phyloP scores from a whole-genome alignment of 2,329 filamentous ascomycete genomes.

The Fusarium sp. region DNA sequence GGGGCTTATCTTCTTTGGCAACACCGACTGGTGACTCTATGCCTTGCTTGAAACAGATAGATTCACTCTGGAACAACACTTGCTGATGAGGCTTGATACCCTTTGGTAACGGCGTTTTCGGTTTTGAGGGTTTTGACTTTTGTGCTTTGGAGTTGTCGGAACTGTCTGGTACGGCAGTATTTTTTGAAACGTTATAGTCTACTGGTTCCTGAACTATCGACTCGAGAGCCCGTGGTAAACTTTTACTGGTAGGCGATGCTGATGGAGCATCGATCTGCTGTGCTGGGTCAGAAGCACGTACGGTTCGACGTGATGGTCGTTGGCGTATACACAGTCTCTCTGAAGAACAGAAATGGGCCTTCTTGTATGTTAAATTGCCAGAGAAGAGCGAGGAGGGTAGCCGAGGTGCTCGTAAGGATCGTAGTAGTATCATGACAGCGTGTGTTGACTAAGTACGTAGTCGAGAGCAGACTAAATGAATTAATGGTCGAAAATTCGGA shows the following conservation, averaged over 20 bases:
- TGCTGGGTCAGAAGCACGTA: constrained; percentile 1
- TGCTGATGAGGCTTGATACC: constrained; percentile 42
- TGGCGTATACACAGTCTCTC: constrained; percentile 15
- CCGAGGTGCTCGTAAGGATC: neutral
- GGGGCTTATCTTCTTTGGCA: constrained; percentile 41
- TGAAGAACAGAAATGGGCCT: constrained; percentile 10
- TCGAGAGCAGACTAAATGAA: neutral
- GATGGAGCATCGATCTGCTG: neutral
- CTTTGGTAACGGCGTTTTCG: constrained; percentile 14
- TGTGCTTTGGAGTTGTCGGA: neutral
- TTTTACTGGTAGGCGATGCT: neutral
- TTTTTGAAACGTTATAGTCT: neutral
- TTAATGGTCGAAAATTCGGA: neutral
- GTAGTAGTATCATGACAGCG: constrained; percentile 9
- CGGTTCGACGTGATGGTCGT: constrained; percentile 9
- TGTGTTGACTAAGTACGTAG: neutral
- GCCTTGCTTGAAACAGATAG: constrained; percentile 38
- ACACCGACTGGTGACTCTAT: constrained; percentile 24
- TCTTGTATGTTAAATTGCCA: neutral
- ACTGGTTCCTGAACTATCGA: neutral
- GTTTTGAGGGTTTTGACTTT: constrained; percentile 19
- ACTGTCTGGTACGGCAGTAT: neutral
- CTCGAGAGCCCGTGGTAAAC: neutral
- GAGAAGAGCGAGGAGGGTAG: neutral
- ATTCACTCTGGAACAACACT: constrained; percentile 37